Evolutionary conservation across 305 asterid genomes (phyloP).

Genomic region (Solanum hybrid): DNA sequence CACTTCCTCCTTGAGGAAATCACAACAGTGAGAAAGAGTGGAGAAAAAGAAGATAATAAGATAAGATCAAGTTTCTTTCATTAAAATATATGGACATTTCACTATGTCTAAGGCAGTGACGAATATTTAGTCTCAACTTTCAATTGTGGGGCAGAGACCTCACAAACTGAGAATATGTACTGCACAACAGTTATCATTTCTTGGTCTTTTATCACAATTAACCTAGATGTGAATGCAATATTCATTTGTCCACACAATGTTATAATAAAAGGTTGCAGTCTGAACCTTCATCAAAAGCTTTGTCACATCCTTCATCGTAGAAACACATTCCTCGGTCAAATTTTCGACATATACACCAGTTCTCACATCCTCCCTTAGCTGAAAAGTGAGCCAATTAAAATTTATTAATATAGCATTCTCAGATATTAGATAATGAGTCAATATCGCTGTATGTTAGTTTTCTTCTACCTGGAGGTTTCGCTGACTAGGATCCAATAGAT

Average conservation of each 20-base stretch:
- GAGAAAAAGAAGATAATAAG: neutral
- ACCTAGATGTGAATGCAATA: neutral
- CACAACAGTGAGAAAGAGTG: neutral
- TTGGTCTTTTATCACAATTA: neutral
- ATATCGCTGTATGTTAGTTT: neutral
- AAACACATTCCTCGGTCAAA: conserved; percentile 83
- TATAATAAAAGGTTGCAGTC: neutral
- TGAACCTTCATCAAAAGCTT: conserved; percentile 85
- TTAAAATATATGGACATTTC: neutral
- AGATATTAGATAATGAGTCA: neutral
- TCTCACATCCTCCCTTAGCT: conserved; percentile 92
- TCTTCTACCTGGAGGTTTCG: conserved; percentile 76
- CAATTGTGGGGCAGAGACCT: neutral
- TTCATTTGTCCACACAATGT: neutral
- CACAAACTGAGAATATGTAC: neutral
- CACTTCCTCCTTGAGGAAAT: neutral
- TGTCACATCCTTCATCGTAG: conserved; percentile 77
- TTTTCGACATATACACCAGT: conserved; percentile 92
- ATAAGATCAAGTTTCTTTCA: neutral
- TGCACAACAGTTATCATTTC: neutral
- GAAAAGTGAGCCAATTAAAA: conserved; percentile 16
- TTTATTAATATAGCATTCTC: neutral
- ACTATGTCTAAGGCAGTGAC: neutral
- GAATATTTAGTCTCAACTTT: neutral
- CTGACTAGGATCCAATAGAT: conserved; percentile 86